Conservation (phyloP, 2,329 filamentous ascomycete species). For the Scleromitrula shiraiana region DNA sequence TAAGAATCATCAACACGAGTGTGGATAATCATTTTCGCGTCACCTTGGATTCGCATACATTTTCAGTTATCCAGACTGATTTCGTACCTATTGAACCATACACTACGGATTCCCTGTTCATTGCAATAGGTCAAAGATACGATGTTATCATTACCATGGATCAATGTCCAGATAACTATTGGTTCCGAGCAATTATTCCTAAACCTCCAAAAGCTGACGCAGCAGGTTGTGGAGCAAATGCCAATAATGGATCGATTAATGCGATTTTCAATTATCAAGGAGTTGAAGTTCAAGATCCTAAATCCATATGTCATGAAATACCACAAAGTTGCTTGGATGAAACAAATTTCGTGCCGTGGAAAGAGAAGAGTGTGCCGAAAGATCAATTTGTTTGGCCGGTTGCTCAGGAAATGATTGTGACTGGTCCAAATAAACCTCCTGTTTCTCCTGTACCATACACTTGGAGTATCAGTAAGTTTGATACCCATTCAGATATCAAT, state of each 20-base stretch:
- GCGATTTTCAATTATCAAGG: background rate
- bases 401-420: background rate
- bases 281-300: background rate
- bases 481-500: background rate
- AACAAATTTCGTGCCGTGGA: background rate
- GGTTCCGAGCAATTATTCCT: slow-evolving; percentile 39
- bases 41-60: slow-evolving; percentile 19
- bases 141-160: slow-evolving; percentile 48
- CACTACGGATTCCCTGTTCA: slow-evolving; percentile 22
- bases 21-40: slow-evolving; percentile 14
- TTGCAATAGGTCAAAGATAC: slow-evolving; percentile 48
- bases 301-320: background rate
- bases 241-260: background rate
- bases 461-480: background rate
- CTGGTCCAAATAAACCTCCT: background rate
- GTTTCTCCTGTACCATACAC: background rate
- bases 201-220: slow-evolving; percentile 20
- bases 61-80: slow-evolving; percentile 36
- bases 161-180: slow-evolving; percentile 50
- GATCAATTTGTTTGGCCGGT: background rate
- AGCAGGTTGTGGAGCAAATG: background rate
- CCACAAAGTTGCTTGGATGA: background rate
- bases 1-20: slow-evolving; percentile 16
- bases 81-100: slow-evolving; percentile 15
- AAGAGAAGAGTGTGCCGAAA: background rate